A percentile compares a stretch with the other conserved stretches of the same genome.
phyloP scores from a whole-genome alignment of 108 stramenopile genomes.

The Cyclotella sp. region DNA sequence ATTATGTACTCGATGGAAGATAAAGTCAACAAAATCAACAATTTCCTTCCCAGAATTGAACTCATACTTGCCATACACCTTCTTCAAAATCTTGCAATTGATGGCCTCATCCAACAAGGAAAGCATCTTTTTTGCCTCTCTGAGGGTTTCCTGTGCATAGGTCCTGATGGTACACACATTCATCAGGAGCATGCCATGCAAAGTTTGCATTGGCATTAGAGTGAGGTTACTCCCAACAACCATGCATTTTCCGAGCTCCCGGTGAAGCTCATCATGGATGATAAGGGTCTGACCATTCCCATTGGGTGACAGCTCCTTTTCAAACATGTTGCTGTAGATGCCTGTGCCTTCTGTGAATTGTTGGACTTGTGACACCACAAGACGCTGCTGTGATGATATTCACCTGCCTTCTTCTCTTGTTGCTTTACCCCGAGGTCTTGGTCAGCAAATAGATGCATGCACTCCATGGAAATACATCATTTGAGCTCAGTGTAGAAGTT shows the following conservation, averaged over 20 bases:
- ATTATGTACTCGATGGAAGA: not conserved
- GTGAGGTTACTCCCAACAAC: not conserved
- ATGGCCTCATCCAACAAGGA: slow-evolving; percentile 3
- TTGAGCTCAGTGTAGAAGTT: not conserved
- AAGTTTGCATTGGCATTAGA: not conserved
- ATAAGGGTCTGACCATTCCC: not conserved
- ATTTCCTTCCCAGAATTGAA: not conserved
- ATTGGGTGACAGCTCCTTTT: not conserved
- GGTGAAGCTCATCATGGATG: not conserved
- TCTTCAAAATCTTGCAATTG: not conserved
- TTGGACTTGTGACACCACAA: not conserved
- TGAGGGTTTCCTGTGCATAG: not conserved
- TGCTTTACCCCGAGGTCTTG: not conserved
- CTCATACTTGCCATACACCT: not conserved
- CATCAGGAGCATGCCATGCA: not conserved
- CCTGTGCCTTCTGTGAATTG: not conserved
- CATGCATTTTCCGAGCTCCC: not conserved
- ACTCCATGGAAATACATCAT: not conserved
- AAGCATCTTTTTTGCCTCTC: not conserved
- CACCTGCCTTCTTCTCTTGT: not conserved
- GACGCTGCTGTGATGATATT: not conserved
- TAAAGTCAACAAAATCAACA: not conserved
- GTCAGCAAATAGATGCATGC: not conserved
- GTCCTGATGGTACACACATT: not conserved
- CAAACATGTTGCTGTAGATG: not conserved